Base-by-base conservation (phyloP, 2,329 filamentous ascomycete species). In the Madurella fahalii region DNA sequence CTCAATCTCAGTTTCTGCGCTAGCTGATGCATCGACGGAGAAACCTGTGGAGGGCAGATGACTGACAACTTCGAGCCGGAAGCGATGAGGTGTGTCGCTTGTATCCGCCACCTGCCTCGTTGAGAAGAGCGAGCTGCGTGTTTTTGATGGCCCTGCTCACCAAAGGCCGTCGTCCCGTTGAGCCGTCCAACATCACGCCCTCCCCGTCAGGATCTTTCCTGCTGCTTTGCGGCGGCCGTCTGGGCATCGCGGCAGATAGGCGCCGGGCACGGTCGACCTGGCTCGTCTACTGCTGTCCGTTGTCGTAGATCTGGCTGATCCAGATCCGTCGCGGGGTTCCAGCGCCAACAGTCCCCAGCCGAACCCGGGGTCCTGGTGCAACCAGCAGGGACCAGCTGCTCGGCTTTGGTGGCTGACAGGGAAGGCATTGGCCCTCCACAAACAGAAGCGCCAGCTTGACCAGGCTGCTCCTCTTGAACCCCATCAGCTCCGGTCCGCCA, bases 361-460 rank as follows among this genome's bases (percentile, higher is more conserved):
- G 20, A 20, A 40, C 16, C 46, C 51, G 43, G 18, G 50, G 46
- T 39, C 20, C 32, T 31, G 46, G 45, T 57, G 52, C 46, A 46
- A 49, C 51, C 42, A 46, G 50, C 58, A 59, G 49, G 58, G 55
- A 53, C 58, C 56, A 58, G 55, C 37, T 44, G 43, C 47, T 54
- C 53, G 55, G 55, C 58, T 55, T 52, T 52, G 11, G 50, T 44
- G 34, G 37, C n/a, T 42, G 41, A 40, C 40, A 43, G 41, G 45
- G 32, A 39, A 44, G 44, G 50, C 15, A 32, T 51, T 54, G 40
- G 55, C 13, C 25, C 25, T 51, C 51, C 46, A 53, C 53, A 37
- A 49, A 52, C 50, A 18, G 40, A 13, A 34, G n/a, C 5, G n/a
- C 41, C 17, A 45, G 44, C 17, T 30, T 18, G 17, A 25, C 25